These are phyloP conservation scores for Ocimum tenuiflorum DNA, from an alignment of 257 asterid genomes.

Conservation along the genomic window DNA sequence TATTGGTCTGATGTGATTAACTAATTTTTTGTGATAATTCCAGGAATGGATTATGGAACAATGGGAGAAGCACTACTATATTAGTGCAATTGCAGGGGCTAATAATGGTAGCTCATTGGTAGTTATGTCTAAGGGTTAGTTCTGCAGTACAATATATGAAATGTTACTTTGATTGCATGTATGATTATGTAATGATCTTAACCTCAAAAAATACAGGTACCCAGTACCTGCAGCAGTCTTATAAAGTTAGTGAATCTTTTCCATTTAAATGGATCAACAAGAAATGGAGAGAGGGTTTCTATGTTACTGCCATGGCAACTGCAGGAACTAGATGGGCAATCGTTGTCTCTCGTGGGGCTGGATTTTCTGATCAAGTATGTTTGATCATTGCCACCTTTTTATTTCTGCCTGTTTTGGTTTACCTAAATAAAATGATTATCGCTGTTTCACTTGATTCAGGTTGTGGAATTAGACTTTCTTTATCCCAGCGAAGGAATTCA, in stretches of 20 bases:
- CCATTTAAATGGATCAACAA: constrained; percentile 94
- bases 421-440: neutral
- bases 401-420: neutral
- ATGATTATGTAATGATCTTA: too few species aligned
- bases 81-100: constrained; percentile 80
- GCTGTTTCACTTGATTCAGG: constrained; percentile 24
- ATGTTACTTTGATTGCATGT: too few species aligned
- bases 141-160: neutral
- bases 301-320: constrained; percentile 81
- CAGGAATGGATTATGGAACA: constrained; percentile 90
- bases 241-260: constrained; percentile 83
- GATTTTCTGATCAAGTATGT: constrained; percentile 63
- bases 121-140: constrained; percentile 76
- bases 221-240: constrained; percentile 63
- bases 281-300: constrained; percentile 81
- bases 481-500: constrained; percentile 89
- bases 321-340: constrained; percentile 75
- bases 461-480: constrained; percentile 77
- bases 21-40: too few species aligned
- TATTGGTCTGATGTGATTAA: too few species aligned
- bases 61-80: constrained; percentile 72
- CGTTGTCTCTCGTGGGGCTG: constrained; percentile 79
- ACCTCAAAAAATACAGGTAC: constrained; percentile 41
- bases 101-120: constrained; percentile 68
- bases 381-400: too few species aligned